Evolutionary conservation across 176 grass and related monocot genomes (phyloP), one percentile per base, ranked within the genome.

Genomic region (Musa schizocarpa): DNA sequence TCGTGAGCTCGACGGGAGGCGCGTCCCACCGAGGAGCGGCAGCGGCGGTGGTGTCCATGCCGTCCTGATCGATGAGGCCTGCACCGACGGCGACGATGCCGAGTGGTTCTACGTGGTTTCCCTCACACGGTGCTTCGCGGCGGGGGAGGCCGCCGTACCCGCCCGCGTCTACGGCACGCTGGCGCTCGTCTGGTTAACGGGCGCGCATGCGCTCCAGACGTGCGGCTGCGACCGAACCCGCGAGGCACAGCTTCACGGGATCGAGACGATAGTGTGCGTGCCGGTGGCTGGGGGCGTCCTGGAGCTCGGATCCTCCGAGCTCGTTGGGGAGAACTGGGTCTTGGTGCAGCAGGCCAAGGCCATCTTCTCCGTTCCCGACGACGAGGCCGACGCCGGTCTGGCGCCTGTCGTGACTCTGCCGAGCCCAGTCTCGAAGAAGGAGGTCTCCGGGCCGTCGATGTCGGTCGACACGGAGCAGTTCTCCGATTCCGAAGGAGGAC

Each of bases 91-190:
- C 20, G 82, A 74, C 9, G 83, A 81, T 26, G 76, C 75, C 14
- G 84, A 82, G 52, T 78, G 74, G 84, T 86, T 82, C 74, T 86
- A 77, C 77, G 61, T 78, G 4, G 51, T 82, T 57, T 86, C 79
- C 2, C 74, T 86, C 68, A 82, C 55, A 16, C 67, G 76, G 26
- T 82, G 79, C 19, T 82, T 77, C n/a, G 66, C 70, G 13, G 68
- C n/a, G 7, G 68, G 53, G 54, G 69, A 80, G 12, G 11, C 51
- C 25, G 55, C 68, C 12, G 54, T 55, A 17, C 78, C 54, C 9
- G 27, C 74, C 0, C 68, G 68, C 20, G 76, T 77, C 10, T 68
- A 77, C 50, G 54, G 71, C 17, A 20, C 74, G 0, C 34, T 51
- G 12, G 53, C 76, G 2, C 75, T 68, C 0, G 27, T 82, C 21